Percentiles rank a stretch among this genome's conserved stretches.
Evolutionary conservation across 1,284 basidiomycete genomes (phyloP).

Genomic region (Leccinum insolens): DNA sequence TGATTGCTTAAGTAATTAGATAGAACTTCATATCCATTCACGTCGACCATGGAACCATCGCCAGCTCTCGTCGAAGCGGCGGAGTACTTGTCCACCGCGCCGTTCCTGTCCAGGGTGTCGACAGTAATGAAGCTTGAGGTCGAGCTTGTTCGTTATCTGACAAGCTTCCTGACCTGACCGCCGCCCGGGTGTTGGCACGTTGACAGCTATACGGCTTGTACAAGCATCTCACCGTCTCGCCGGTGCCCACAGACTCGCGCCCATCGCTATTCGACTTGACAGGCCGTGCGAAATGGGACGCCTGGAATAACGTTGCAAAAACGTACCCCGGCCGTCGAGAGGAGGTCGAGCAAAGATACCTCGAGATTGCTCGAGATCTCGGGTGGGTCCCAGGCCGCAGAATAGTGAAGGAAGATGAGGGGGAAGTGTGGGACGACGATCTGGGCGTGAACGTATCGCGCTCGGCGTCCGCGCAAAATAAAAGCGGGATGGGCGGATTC

Average conservation of each 20-base stretch:
- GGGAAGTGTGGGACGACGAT: slow-evolving; percentile 43
- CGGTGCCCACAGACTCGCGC: slow-evolving; percentile 56
- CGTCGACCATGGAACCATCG: slow-evolving; percentile 42
- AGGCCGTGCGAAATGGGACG: slow-evolving; percentile 87
- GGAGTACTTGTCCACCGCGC: slow-evolving; percentile 59
- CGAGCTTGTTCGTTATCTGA: slow-evolving; percentile 33
- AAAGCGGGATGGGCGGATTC: slow-evolving; percentile 56
- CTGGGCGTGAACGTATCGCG: slow-evolving; percentile 31
- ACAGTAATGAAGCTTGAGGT: slow-evolving; percentile 77
- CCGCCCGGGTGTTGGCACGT: slow-evolving; percentile 27
- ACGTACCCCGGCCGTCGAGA: slow-evolving; percentile 45
- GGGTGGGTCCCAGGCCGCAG: slow-evolving; percentile 62
- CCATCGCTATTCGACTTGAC: slow-evolving; percentile 85
- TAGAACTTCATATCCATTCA: slow-evolving; percentile 12
- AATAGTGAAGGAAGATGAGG: slow-evolving; percentile 17
- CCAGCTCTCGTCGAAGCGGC: slow-evolving; percentile 62
- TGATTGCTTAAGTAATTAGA: slow-evolving; percentile 32
- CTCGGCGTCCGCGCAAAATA: slow-evolving; percentile 33
- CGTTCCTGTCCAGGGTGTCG: slow-evolving; percentile 55
- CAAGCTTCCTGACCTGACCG: slow-evolving; percentile 30
- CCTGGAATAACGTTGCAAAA: slow-evolving; percentile 66
- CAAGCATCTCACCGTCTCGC: slow-evolving; percentile 72
- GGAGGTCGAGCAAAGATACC: slow-evolving; percentile 64
- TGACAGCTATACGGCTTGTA: slow-evolving; percentile 84
- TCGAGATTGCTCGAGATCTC: slow-evolving; percentile 66